Base-by-base conservation (phyloP, 225 moss, liverwort and hornwort genomes). In the Marchantia paleacea region DNA sequence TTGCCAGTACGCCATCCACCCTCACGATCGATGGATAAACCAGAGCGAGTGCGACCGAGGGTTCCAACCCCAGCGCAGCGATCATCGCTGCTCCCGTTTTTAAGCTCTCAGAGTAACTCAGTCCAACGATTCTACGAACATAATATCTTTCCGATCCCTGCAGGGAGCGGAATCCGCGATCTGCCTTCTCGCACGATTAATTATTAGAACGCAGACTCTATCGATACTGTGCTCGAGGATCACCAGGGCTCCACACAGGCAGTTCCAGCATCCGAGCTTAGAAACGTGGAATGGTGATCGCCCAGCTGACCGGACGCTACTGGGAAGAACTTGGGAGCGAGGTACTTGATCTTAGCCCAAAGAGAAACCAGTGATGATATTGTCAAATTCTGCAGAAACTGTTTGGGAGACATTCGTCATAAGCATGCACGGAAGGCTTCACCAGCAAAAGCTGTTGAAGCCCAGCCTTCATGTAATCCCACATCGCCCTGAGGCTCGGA, bases 181-280 rank as follows among this genome's bases (percentile, higher is more conserved):
- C 39, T 39, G 39, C 39, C 39, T 39, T 39, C 39, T 39, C 39
- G 39, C 39, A 2, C 39, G 39, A 39, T 39, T 2, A 39, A 39
- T 5, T 39, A 5, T 5, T 39, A 39, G 39, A 57, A 39, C 39
- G 39, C 39, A 39, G 39, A 39, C 39, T 5, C 39, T 39, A 39
- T 39, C 39, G 61, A 61, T 61, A n/a, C 64, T 7, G 2, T 64
- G 25, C 8, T 8, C 25, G 8, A 26, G 9, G 24, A 26, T 82
- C 54, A 82, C 82, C 82, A 82, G 18, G 82, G 63, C 52, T 78
- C 82, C 55, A 78, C 72, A 64, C 72, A 52, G 28, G 39, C 18
- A 78, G 64, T 82, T 7, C 71, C 77, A n/a, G 52, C 52, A 28
- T 68, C 75, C 15, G 70, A 49, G 30, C 76, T 82, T 57, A 29